Conservation (phyloP, 805 yeast genomes). For the Torulaspora franciscae region DNA sequence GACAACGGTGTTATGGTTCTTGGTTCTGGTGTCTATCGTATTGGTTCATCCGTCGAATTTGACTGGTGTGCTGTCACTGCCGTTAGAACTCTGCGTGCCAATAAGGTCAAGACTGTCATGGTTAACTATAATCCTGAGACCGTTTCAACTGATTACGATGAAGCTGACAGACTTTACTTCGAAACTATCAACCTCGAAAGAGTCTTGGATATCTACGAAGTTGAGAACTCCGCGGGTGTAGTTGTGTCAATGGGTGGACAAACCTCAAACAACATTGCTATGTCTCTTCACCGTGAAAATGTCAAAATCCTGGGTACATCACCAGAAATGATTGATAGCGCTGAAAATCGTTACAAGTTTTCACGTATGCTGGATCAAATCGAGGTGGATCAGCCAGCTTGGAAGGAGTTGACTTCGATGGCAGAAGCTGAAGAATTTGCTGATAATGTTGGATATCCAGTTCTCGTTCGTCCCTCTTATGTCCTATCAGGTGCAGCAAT, state of each 20-base stretch:
- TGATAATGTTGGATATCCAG: slow-evolving; percentile 86
- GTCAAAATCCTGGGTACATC: slow-evolving; percentile 95
- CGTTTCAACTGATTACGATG: slow-evolving; percentile 97
- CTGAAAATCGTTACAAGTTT: slow-evolving; percentile 96
- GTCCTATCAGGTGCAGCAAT: slow-evolving; percentile 98
- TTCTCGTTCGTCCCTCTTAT: slow-evolving; percentile 93
- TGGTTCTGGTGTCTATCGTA: slow-evolving; percentile 98
- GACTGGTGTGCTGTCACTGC: slow-evolving; percentile 99
- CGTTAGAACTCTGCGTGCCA: slow-evolving; percentile 84
- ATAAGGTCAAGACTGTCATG: slow-evolving; percentile 89
- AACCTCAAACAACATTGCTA: slow-evolving; percentile 93
- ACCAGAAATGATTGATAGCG: slow-evolving; percentile 97
- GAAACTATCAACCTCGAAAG: slow-evolving; percentile 94
- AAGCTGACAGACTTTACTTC: slow-evolving; percentile 93
- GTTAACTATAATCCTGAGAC: slow-evolving; percentile 98
- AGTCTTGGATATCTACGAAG: slow-evolving; percentile 88
- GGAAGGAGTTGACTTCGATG: slow-evolving; percentile 94
- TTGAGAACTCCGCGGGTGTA: slow-evolving; percentile 87
- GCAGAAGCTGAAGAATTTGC: slow-evolving; percentile 93
- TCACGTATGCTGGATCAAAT: slow-evolving; percentile 94
- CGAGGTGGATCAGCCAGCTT: slow-evolving; percentile 98
- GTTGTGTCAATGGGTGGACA: slow-evolving; percentile 99
- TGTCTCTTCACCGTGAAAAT: slow-evolving; percentile 86
- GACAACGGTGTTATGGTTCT: slow-evolving; percentile 93
- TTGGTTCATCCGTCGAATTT: slow-evolving; percentile 97